These are phyloP conservation scores for Lobosporangium transversale DNA, from an alignment of 192 early-diverging fungal species.

Conservation along the genomic window DNA sequence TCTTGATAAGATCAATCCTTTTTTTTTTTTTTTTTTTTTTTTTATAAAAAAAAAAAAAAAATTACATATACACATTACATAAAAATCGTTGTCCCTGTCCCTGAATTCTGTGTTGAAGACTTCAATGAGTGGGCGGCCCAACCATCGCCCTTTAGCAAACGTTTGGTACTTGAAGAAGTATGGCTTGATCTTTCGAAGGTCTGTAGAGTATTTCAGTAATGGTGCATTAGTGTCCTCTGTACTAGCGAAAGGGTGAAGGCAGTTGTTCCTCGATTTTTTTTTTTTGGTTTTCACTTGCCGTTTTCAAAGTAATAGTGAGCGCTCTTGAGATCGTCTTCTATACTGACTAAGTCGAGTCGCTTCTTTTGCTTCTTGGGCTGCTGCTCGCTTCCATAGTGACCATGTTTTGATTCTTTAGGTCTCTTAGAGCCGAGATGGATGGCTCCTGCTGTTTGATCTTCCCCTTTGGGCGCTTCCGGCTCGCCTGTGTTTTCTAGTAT, in stretches of 20 bases:
- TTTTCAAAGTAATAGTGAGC: constrained; percentile 69
- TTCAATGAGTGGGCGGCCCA: constrained; percentile 76
- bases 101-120: constrained; percentile 91
- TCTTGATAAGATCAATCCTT: background rate
- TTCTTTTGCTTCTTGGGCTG: constrained; percentile 46
- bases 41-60: background rate
- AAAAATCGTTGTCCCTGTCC: constrained; percentile 82
- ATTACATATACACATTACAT: constrained; percentile 59
- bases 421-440: constrained; percentile 29
- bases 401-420: constrained; percentile 42
- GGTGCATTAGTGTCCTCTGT: too few species aligned
- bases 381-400: constrained; percentile 31
- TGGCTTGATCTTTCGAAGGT: constrained; percentile 84
- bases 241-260: too few species aligned
- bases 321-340: constrained; percentile 55
- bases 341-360: constrained; percentile 34
- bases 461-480: background rate
- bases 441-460: background rate
- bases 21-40: background rate
- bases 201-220: constrained; percentile 51
- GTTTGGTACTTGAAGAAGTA: constrained; percentile 86
- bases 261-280: too few species aligned
- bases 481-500: background rate
- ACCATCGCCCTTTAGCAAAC: constrained; percentile 92
- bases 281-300: too few species aligned